Conservation (phyloP, 2,329 filamentous ascomycete species). For the Alternaria sp. region DNA sequence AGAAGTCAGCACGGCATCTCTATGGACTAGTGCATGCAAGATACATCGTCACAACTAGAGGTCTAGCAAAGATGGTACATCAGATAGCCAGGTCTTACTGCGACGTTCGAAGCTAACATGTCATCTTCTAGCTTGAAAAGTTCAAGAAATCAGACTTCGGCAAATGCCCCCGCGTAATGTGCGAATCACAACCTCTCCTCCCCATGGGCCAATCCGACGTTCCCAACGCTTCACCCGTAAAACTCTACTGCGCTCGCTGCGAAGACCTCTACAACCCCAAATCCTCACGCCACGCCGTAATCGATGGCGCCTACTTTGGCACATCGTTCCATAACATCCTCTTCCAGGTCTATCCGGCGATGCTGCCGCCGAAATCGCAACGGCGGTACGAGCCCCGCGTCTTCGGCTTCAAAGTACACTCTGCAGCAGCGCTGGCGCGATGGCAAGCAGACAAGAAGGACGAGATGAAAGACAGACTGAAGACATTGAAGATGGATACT, state of each 20-base stretch:
- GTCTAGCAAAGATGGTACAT: conserved; percentile 90
- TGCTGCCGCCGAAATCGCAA: conserved; percentile 85
- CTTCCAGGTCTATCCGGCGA: conserved; percentile 94
- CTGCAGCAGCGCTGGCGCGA: conserved; percentile 82
- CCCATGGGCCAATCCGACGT: conserved; percentile 94
- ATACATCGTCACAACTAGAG: conserved; percentile 95
- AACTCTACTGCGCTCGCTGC: conserved; percentile 96
- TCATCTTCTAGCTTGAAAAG: conserved; percentile 82
- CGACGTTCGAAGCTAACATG: background rate
- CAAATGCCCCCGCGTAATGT: conserved; percentile 96
- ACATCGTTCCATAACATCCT: conserved; percentile 99
- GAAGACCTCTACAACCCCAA: conserved; percentile 99
- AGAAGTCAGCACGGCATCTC: conserved; percentile 93
- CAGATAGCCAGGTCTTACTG: background rate
- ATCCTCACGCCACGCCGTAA: conserved; percentile 90
- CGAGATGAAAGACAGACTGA: conserved; percentile 80
- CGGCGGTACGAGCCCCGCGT: conserved; percentile 88
- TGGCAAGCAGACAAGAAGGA: conserved; percentile 88
- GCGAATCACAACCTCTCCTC: conserved; percentile 88
- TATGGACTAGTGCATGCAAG: conserved; percentile 96
- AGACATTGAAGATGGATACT: conserved; percentile 73
- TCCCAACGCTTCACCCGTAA: conserved; percentile 86
- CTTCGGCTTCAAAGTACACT: conserved; percentile 96
- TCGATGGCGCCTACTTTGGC: conserved; percentile 98
- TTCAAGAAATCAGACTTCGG: conserved; percentile 99